Percentiles rank a stretch among this genome's conserved stretches.
phyloP scores from a whole-genome alignment of 139 green algal species.

The Dunaliella primolecta region DNA sequence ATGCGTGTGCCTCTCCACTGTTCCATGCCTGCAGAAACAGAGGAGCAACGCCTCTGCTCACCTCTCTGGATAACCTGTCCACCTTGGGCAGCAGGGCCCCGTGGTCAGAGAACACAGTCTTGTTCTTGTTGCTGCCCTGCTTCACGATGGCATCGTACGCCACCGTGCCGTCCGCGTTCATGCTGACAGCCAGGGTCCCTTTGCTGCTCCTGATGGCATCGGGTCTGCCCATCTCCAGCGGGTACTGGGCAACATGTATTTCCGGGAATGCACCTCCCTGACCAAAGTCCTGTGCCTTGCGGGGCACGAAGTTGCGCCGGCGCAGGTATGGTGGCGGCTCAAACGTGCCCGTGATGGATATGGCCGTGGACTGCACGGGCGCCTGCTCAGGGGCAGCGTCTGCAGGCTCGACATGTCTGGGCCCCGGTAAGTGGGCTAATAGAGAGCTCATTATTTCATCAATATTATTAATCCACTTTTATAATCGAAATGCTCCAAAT shows the following conservation, averaged over 20 bases:
- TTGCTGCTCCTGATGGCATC: conserved; percentile 27
- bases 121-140: conserved; percentile 73
- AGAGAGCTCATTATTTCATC: background rate
- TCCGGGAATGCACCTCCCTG: conserved; percentile 91
- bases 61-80: conserved; percentile 61
- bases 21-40: too few species aligned
- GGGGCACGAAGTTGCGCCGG: conserved; percentile 70
- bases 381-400: conserved; percentile 2
- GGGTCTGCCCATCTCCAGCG: conserved; percentile 80
- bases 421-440: background rate
- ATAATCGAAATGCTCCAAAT: too few species aligned
- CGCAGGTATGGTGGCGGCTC: conserved; percentile 73
- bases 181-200: conserved; percentile 78
- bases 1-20: background rate
- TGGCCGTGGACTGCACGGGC: background rate
- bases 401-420: background rate
- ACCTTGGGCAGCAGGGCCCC: conserved; percentile 85
- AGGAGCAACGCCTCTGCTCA: conserved; percentile 18
- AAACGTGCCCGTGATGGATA: background rate
- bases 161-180: conserved; percentile 73
- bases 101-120: conserved; percentile 71
- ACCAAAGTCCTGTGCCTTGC: conserved; percentile 78
- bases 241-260: conserved; percentile 89
- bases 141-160: conserved; percentile 86
- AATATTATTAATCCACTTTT: too few species aligned